Base-by-base conservation (phyloP, 805 yeast genomes). In the Metschnikowia sp. region DNA sequence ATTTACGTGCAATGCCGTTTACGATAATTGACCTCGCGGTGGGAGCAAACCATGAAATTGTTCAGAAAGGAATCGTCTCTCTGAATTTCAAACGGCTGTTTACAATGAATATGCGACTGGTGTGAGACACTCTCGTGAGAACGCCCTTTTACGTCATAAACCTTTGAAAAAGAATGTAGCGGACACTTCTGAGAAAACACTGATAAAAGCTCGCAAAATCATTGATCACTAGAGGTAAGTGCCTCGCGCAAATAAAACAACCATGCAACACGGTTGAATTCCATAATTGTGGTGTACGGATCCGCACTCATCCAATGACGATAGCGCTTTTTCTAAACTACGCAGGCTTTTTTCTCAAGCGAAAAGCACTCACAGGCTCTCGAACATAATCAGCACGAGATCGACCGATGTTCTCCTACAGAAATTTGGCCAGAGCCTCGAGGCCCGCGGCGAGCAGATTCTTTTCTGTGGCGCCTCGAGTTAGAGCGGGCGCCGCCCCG, bases 401-500 rank as follows among this genome's bases (percentile, higher is more conserved):
- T 33, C 33, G 31, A 10, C 39, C 41, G 41, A 53, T 51, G 53
- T 48, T 51, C 50, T 44, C 51, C 42, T 46, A 49, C 44, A 53
- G 54, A 53, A 53, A 47, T 49, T 48, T 53, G 52, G 54, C 56
- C 39, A 46, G 51, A 48, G 48, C 51, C 40, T 42, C 51, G 39
- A 45, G 44, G 46, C 45, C 30, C 32, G n/a, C 39, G 22, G 43
- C 53, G 30, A 39, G 45, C 35, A 42, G 56, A 19, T 55, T 57
- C 52, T 50, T 60, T 45, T 54, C 57, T 39, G 50, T 54, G 38
- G 48, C 58, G 13, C 28, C 49, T 31, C 55, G 55, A 40, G 48
- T 55, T 45, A 47, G 51, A 12, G 58, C 60, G 11, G 57, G 59
- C 19, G 58, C 62, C 13, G 54, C 53, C 10, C 59, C 60, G 39